Conservation (phyloP, 1,284 basidiomycete genomes). For the Cryptococcus neoformans region DNA sequence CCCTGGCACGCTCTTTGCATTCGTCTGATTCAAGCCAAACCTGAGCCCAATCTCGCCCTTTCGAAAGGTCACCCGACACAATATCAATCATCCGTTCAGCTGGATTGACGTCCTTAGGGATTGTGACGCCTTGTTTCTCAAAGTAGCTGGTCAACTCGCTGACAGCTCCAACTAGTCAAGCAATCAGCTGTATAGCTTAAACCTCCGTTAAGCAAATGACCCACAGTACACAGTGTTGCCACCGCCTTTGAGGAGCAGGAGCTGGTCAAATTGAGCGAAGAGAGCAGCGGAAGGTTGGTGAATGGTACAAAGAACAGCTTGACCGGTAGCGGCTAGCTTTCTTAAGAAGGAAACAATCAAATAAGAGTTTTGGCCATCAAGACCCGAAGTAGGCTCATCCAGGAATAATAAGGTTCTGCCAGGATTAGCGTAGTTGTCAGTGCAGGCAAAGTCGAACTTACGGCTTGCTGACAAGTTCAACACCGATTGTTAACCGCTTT, state of each 20-base stretch:
- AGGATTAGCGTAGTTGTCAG: no score
- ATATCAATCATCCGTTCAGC: constrained; percentile 61
- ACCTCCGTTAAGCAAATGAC: constrained; percentile 47
- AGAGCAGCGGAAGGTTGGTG: constrained; percentile 68
- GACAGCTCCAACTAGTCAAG: constrained; percentile 49
- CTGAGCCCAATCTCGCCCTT: constrained; percentile 64
- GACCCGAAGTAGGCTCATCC: constrained; percentile 68
- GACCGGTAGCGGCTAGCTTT: constrained; percentile 78
- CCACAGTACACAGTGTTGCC: constrained; percentile 58
- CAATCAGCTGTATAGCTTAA: constrained; percentile 1
- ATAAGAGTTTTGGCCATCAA: constrained; percentile 86
- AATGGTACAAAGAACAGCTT: constrained; percentile 58
- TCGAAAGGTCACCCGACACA: constrained; percentile 58
- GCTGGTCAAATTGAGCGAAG: constrained; percentile 60
- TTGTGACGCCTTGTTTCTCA: constrained; percentile 49
- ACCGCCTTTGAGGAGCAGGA: constrained; percentile 52
- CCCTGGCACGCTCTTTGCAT: constrained; percentile 37
- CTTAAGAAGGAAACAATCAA: constrained; percentile 74
- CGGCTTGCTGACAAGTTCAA: constrained; percentile 61
- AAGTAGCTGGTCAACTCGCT: constrained; percentile 53
- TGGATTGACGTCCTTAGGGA: constrained; percentile 51
- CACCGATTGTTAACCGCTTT: constrained; percentile 76
- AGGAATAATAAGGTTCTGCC: constrained; percentile 54
- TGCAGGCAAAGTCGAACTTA: constrained; percentile 57
- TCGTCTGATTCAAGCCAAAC: constrained; percentile 59